Evolutionary conservation across 257 asterid genomes (phyloP).

Genomic region (Phtheirospermum japonicum): DNA sequence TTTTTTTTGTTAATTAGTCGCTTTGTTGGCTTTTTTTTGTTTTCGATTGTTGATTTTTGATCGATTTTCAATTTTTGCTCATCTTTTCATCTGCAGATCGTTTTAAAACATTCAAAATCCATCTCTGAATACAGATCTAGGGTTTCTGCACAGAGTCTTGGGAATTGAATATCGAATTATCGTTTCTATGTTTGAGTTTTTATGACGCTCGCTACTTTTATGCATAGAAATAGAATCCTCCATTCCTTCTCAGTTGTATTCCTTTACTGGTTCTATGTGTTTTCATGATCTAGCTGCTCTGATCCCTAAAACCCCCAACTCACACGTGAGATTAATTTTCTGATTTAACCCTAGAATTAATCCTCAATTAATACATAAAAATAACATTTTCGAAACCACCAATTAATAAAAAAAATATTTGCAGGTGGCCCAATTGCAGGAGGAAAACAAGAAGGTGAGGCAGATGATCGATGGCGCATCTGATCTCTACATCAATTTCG

Average conservation of each 20-base stretch:
- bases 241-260: constrained; percentile 2
- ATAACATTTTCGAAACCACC: neutral
- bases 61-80: neutral
- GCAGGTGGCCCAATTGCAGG: neutral
- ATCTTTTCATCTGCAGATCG: too few species aligned
- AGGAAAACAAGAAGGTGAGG: constrained; percentile 2
- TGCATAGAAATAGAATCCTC: neutral
- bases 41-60: neutral
- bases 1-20: neutral
- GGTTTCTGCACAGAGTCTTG: too few species aligned
- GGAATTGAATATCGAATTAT: too few species aligned
- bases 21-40: neutral
- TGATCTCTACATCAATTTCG: too few species aligned
- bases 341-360: neutral
- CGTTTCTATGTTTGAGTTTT: constrained; percentile 1
- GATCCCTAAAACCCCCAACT: neutral
- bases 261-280: constrained; percentile 10
- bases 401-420: neutral
- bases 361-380: too few species aligned
- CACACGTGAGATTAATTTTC: neutral
- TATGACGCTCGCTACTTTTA: neutral
- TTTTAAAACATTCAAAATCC: too few species aligned
- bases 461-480: constrained; percentile 1
- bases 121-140: too few species aligned
- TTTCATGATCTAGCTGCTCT: neutral